Conservation (phyloP, 345 rosid species). For the Dipteronia sinensis region DNA sequence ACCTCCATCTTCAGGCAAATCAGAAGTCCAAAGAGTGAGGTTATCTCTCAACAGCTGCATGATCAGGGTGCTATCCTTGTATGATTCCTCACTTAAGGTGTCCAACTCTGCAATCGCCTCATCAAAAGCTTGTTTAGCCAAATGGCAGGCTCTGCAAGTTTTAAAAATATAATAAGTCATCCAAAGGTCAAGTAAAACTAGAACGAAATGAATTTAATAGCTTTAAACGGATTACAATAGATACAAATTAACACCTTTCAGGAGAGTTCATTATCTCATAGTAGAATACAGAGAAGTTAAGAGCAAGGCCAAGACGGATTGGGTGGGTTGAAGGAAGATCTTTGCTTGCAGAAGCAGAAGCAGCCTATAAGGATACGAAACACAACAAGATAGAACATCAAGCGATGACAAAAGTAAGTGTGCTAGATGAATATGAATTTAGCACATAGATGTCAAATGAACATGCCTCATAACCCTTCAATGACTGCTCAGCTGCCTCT, state of each 20-base stretch:
- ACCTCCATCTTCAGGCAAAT: slow-evolving; percentile 99
- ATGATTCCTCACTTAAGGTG: slow-evolving; percentile 93
- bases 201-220: not conserved
- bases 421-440: not conserved
- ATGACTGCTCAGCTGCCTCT: slow-evolving; percentile 87
- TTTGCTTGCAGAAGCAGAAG: slow-evolving; percentile 79
- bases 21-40: slow-evolving; percentile 99
- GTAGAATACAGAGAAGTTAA: slow-evolving; percentile 97
- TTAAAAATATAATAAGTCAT: not conserved
- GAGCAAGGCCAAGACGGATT: slow-evolving; percentile 97
- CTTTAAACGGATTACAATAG: not conserved
- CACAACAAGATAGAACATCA: not conserved
- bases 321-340: slow-evolving; percentile 98
- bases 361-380: slow-evolving; percentile 53
- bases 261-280: slow-evolving; percentile 99
- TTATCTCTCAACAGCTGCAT: slow-evolving; percentile 99
- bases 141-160: slow-evolving; percentile 86
- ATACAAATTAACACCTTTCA: slow-evolving; percentile 56
- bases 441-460: not conserved
- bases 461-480: slow-evolving; percentile 91
- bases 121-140: slow-evolving; percentile 98
- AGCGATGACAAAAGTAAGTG: not conserved
- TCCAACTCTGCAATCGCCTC: slow-evolving; percentile 98
- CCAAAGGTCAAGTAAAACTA: not conserved
- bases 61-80: slow-evolving; percentile 97